These are phyloP conservation scores for Corymbia citriodora DNA, from an alignment of 441 rosid species.

Conservation along the genomic window DNA sequence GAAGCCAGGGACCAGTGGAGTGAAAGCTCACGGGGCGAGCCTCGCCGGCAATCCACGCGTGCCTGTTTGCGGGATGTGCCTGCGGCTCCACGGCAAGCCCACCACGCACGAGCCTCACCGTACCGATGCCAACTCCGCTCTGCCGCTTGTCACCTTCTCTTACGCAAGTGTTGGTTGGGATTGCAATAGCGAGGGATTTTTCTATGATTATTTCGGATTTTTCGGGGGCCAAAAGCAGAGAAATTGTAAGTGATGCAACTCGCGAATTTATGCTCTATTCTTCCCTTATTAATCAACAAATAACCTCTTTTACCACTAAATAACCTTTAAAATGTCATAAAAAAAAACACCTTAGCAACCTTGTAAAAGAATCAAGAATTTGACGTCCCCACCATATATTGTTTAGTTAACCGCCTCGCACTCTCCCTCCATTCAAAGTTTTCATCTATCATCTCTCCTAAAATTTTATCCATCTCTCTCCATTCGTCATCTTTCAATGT, in stretches of 20 bases:
- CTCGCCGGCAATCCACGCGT: not conserved
- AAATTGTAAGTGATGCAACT: not conserved
- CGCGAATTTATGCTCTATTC: not conserved
- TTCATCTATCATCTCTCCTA: too few relatives aligned
- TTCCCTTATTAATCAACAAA: not conserved
- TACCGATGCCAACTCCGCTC: not conserved
- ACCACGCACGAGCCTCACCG: not conserved
- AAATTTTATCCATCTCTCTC: too few relatives aligned
- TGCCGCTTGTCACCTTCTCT: not conserved
- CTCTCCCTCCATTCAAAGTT: too few relatives aligned
- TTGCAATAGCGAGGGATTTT: not conserved
- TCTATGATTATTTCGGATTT: not conserved
- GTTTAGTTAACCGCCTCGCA: too few relatives aligned
- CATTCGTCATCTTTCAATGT: too few relatives aligned
- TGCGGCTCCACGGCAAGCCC: not conserved
- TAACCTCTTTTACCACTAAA: not conserved
- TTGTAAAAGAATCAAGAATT: too few relatives aligned
- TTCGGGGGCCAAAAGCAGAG: not conserved
- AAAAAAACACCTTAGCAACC: not conserved
- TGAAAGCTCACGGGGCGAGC: not conserved
- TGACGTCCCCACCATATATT: too few relatives aligned
- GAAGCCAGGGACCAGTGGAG: not conserved
- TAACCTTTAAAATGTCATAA: not conserved
- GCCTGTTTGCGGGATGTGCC: not conserved
- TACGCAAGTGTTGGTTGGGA: too few relatives aligned